phyloP scores from a whole-genome alignment of 306 rosid species.

The Cicer chorassanicum region DNA sequence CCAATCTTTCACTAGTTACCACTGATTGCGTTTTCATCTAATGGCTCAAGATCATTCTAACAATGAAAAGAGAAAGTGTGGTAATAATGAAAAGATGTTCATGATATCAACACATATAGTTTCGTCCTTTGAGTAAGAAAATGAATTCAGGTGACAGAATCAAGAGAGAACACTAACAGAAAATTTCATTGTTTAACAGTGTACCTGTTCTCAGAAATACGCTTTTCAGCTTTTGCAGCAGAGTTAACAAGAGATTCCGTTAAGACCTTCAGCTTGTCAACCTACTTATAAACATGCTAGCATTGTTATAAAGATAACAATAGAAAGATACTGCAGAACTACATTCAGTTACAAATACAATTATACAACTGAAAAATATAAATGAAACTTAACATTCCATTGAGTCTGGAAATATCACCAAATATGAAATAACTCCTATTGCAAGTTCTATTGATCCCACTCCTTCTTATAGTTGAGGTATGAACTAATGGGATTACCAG shows the following conservation, averaged over 20 bases:
- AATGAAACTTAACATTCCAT: slow-evolving; percentile 20
- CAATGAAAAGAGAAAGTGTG: neutral
- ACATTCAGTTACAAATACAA: neutral
- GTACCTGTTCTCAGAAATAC: slow-evolving; percentile 90
- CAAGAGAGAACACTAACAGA: slow-evolving; percentile 8
- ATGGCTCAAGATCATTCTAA: slow-evolving; percentile 3
- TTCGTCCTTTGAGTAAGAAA: neutral
- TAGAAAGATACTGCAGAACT: slow-evolving; percentile 2
- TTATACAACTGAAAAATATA: neutral
- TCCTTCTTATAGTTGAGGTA: slow-evolving; percentile 24
- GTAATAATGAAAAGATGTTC: no score
- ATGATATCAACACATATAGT: neutral
- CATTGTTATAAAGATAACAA: slow-evolving; percentile 19
- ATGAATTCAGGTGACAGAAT: slow-evolving; percentile 9
- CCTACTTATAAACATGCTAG: slow-evolving; percentile 56
- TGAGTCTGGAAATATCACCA: slow-evolving; percentile 29
- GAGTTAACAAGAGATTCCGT: slow-evolving; percentile 94
- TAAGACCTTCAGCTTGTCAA: slow-evolving; percentile 92
- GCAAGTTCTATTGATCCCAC: slow-evolving; percentile 26
- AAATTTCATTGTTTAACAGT: slow-evolving; percentile 22
- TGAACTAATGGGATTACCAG: slow-evolving; percentile 20
- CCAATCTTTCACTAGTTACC: slow-evolving; percentile 4
- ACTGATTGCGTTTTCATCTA: neutral
- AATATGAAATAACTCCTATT: slow-evolving; percentile 33
- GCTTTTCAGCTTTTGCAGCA: slow-evolving; percentile 88